Conservation (phyloP, 129 eudicot species). For the Flaveria linearis region DNA sequence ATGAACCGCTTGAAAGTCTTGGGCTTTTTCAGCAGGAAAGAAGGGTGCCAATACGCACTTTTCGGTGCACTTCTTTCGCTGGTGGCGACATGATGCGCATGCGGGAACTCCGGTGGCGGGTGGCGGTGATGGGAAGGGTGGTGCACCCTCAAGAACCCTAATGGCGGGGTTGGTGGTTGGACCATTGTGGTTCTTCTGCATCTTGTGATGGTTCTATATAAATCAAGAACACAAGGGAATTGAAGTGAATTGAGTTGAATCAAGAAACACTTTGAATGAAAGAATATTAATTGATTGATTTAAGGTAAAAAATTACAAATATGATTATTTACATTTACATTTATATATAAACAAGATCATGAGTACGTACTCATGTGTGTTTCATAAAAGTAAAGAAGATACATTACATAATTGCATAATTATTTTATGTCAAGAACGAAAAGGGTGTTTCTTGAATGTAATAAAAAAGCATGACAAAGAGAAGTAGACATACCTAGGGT, state of each 20-base stretch:
- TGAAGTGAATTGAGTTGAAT: background rate
- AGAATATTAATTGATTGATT: slow-evolving; percentile 40
- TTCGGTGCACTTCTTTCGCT: slow-evolving; percentile 82
- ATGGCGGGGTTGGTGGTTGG: slow-evolving; percentile 18
- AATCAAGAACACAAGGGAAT: slow-evolving; percentile 18
- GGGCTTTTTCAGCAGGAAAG: slow-evolving; percentile 64
- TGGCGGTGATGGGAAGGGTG: slow-evolving; percentile 36
- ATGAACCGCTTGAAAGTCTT: slow-evolving; percentile 90
- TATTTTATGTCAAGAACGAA: slow-evolving; percentile 35
- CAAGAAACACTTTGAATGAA: slow-evolving; percentile 34
- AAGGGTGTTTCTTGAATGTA: slow-evolving; percentile 44
- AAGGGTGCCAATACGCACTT: slow-evolving; percentile 76
- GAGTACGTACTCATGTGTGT: slow-evolving; percentile 15
- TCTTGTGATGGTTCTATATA: slow-evolving; percentile 30
- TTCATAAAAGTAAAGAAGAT: slow-evolving; percentile 27
- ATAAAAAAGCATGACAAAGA: slow-evolving; percentile 31
- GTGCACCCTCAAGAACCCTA: slow-evolving; percentile 39
- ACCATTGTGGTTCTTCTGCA: slow-evolving; percentile 34
- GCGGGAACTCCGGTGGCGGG: slow-evolving; percentile 49
- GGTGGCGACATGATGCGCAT: slow-evolving; percentile 98
- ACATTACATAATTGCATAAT: slow-evolving; percentile 26
- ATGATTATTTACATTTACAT: slow-evolving; percentile 30
- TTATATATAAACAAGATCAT: slow-evolving; percentile 38
- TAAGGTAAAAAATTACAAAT: slow-evolving; percentile 40
- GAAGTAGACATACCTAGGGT: slow-evolving; percentile 38